A percentile compares a stretch with the other conserved stretches of the same genome.
Evolutionary conservation across 2,329 filamentous ascomycete species (phyloP).

Genomic region (Hymenoscyphus infarciens): DNA sequence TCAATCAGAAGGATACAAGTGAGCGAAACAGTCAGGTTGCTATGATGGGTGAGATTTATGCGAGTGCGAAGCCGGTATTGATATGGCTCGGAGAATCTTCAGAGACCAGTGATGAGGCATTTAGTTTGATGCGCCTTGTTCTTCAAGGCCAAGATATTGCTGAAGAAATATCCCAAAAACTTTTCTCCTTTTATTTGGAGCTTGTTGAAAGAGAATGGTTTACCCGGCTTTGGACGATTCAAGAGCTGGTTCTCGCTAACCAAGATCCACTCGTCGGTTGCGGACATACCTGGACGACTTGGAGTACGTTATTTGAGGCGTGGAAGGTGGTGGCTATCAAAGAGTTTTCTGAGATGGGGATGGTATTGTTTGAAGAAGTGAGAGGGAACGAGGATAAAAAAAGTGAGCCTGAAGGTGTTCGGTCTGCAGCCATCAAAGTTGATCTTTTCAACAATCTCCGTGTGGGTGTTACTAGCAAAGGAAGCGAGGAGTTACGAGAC

Average conservation of each 20-base stretch:
- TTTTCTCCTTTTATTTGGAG: not conserved
- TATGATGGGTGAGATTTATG: not conserved
- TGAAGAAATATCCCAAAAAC: not conserved
- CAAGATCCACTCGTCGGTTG: not conserved
- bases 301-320: not conserved
- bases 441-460: not conserved
- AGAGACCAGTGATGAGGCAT: not conserved
- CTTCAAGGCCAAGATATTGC: not conserved
- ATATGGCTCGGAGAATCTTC: conserved; percentile 5
- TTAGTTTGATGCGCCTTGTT: not conserved
- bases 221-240: conserved; percentile 2
- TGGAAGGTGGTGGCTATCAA: not conserved
- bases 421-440: not conserved
- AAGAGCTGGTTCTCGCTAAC: not conserved
- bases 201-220: conserved; percentile 2
- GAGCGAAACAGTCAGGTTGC: not conserved
- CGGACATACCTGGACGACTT: not conserved
- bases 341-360: not conserved
- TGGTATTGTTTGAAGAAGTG: not conserved
- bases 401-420: not conserved
- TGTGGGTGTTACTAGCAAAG: not conserved
- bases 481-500: not conserved
- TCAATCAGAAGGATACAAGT: not conserved
- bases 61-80: not conserved
- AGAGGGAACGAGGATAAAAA: not conserved